These are phyloP conservation scores for Salix arbutifolia DNA, from an alignment of 345 rosid species.

Conservation along the genomic window DNA sequence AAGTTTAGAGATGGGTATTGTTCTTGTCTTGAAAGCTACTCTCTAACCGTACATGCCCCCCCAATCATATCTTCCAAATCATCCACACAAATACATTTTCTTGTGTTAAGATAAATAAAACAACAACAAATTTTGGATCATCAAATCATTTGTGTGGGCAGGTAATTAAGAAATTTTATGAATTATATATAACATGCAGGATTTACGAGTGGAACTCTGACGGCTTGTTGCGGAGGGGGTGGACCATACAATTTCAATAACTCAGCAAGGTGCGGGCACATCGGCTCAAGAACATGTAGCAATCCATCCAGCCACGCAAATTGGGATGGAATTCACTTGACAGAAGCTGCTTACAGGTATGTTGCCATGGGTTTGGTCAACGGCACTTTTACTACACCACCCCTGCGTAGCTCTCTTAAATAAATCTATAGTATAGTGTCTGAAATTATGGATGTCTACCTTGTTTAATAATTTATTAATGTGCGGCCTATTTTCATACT, in stretches of 20 bases:
- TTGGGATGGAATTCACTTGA: constrained; percentile 75
- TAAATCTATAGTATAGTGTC: no score
- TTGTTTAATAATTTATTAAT: no score
- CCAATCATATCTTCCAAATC: no score
- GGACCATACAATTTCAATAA: constrained; percentile 58
- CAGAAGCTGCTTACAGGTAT: constrained; percentile 60
- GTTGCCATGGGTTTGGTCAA: constrained; percentile 41
- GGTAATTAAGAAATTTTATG: background rate
- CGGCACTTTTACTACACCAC: constrained; percentile 30
- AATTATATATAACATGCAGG: constrained; percentile 25
- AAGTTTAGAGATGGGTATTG: no score
- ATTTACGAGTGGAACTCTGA: constrained; percentile 31
- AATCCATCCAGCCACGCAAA: constrained; percentile 44
- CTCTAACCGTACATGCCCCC: no score
- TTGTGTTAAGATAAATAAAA: no score
- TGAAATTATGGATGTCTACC: no score
- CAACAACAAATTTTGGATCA: no score
- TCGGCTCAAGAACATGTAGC: constrained; percentile 43
- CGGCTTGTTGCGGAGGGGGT: constrained; percentile 67
- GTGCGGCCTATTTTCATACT: no score
- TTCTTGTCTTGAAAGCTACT: no score
- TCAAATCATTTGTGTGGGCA: no score
- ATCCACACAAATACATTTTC: no score
- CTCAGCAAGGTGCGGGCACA: constrained; percentile 48
- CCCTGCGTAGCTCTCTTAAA: constrained; percentile 7